A percentile compares a stretch with the other conserved stretches of the same genome.
Conservation (phyloP, 2,329 filamentous ascomycete genomes). For the Neocatenulostroma microsporum region DNA sequence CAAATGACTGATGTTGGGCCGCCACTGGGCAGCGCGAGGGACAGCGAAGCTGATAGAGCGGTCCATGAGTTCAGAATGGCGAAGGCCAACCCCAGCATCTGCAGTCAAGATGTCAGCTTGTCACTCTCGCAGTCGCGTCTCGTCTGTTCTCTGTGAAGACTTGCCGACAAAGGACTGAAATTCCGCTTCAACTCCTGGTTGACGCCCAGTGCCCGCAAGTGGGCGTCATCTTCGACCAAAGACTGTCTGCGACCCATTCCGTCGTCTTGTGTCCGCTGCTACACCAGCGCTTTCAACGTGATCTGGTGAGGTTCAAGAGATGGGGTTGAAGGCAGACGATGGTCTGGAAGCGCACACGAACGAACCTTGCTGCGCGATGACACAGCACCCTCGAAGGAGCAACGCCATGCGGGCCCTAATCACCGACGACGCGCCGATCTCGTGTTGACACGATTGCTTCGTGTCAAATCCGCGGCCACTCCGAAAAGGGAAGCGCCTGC, state of each 20-base stretch:
- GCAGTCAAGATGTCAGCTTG: neutral
- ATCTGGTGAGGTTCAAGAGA: too few relatives aligned
- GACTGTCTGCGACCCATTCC: conserved; percentile 7
- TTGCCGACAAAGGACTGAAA: conserved; percentile 51
- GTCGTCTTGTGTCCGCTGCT: too few relatives aligned
- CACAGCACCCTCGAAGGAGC: too few relatives aligned
- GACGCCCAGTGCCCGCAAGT: conserved; percentile 50
- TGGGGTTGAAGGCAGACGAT: too few relatives aligned
- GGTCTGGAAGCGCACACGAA: too few relatives aligned
- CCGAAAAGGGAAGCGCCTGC: too few relatives aligned
- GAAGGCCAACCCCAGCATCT: conserved; percentile 55
- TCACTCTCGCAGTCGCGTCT: neutral
- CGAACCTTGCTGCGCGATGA: too few relatives aligned
- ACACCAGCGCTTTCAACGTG: too few relatives aligned
- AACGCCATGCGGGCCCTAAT: too few relatives aligned
- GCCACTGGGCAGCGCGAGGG: conserved; percentile 59
- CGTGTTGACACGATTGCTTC: too few relatives aligned
- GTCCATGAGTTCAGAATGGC: conserved; percentile 59
- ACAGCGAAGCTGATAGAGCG: conserved; percentile 51
- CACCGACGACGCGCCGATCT: too few relatives aligned
- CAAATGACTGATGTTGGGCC: conserved; percentile 65
- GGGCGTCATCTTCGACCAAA: conserved; percentile 36
- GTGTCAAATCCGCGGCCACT: too few relatives aligned
- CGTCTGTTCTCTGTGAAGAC: neutral
- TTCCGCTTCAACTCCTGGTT: conserved; percentile 52